phyloP scores from a whole-genome alignment of 306 rosid species.

The Hippophae rhamnoides region DNA sequence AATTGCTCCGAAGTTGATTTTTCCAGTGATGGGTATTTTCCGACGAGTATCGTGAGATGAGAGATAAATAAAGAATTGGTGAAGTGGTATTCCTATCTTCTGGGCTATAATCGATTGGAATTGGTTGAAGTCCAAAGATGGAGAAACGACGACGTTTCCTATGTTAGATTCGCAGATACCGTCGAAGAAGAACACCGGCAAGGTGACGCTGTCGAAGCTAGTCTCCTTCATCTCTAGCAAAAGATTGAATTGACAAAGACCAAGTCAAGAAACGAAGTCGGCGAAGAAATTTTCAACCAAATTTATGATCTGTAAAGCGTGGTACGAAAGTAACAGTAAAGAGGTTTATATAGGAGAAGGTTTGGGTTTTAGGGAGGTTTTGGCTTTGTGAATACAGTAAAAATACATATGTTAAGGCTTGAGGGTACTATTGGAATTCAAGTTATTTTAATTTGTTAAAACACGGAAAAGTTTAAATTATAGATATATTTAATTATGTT shows the following conservation, averaged over 20 bases:
- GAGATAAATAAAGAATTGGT: constrained; percentile 41
- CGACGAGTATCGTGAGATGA: constrained; percentile 21
- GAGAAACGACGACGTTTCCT: constrained; percentile 33
- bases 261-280: too few species aligned
- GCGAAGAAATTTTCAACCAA: too few species aligned
- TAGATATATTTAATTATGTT: too few species aligned
- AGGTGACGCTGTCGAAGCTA: constrained; percentile 7
- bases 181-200: constrained; percentile 44
- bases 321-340: too few species aligned
- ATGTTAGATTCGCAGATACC: constrained; percentile 39
- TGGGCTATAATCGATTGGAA: constrained; percentile 31
- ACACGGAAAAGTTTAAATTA: too few species aligned
- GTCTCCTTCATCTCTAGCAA: constrained; percentile 23
- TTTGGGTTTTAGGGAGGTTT: too few species aligned
- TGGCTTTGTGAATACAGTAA: too few species aligned
- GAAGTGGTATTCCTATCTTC: constrained; percentile 47
- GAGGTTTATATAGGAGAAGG: too few species aligned
- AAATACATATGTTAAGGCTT: too few species aligned
- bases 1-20: constrained; percentile 38
- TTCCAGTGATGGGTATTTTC: constrained; percentile 41
- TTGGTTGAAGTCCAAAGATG: constrained; percentile 31
- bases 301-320: too few species aligned
- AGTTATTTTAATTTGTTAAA: too few species aligned
- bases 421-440: too few species aligned
- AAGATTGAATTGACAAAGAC: background rate